phyloP scores from a whole-genome alignment of 495 filamentous ascomycete species.

The Glarea lozoyensis region DNA sequence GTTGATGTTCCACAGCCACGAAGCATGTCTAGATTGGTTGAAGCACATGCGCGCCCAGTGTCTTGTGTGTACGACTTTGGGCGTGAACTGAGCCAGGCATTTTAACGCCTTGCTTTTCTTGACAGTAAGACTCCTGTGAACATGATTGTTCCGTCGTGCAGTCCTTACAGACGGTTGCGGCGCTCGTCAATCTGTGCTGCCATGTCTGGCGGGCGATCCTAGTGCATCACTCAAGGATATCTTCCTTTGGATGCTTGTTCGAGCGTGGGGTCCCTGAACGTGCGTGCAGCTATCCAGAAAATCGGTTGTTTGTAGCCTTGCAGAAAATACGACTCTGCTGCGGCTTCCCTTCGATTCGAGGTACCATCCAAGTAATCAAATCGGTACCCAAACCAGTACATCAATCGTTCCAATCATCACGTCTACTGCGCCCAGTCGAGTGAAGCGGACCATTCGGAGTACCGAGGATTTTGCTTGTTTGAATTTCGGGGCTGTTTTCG shows the following conservation, averaged over 20 bases:
- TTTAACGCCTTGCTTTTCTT: not conserved
- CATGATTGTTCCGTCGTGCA: not conserved
- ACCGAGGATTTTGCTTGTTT: no score
- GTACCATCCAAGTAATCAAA: no score
- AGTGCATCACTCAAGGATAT: not conserved
- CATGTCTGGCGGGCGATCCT: not conserved
- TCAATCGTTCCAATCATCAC: no score
- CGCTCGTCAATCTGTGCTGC: slow-evolving; percentile 5
- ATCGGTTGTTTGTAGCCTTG: slow-evolving; percentile 2
- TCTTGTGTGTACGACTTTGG: slow-evolving; percentile 3
- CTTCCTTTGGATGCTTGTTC: not conserved
- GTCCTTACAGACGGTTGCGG: not conserved
- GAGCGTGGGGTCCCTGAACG: slow-evolving; percentile 3
- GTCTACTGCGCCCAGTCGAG: no score
- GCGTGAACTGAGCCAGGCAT: slow-evolving; percentile 1
- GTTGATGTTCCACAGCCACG: slow-evolving; percentile 8
- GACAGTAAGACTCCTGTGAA: no score
- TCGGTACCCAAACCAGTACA: no score
- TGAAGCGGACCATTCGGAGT: no score
- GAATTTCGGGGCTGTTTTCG: no score
- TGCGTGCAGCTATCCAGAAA: not conserved
- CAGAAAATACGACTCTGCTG: no score
- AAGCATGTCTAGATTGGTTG: not conserved
- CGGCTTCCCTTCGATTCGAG: no score
- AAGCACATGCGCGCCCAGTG: no score